phyloP scores from a whole-genome alignment of 305 asterid species.

The Fraxinus platypoda region DNA sequence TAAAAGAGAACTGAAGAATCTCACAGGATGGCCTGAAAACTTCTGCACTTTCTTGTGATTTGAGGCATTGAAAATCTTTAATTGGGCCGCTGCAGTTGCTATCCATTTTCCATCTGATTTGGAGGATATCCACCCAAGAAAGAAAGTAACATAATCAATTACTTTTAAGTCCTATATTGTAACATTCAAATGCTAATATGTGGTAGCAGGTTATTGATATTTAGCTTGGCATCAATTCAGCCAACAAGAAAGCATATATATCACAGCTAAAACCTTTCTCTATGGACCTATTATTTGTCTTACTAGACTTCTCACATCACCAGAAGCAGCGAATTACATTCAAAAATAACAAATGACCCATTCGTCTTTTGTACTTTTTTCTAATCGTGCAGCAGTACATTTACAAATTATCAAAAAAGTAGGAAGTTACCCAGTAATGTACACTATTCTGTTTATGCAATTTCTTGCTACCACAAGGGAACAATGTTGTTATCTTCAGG shows the following conservation, averaged over 20 bases:
- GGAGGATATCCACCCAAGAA: constrained; percentile 19
- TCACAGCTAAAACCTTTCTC: neutral
- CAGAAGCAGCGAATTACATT: neutral
- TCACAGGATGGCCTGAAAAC: constrained; percentile 94
- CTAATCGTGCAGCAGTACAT: neutral
- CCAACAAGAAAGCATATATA: neutral
- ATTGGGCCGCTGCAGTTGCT: constrained; percentile 75
- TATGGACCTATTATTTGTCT: neutral
- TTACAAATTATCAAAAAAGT: neutral
- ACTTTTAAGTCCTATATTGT: neutral
- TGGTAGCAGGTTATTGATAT: neutral
- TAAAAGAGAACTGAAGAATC: constrained; percentile 31
- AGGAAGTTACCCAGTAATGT: neutral
- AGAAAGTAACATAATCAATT: neutral
- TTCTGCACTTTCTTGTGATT: constrained; percentile 74
- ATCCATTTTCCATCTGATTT: constrained; percentile 68
- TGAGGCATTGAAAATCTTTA: constrained; percentile 63
- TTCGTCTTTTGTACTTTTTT: neutral
- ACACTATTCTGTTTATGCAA: neutral
- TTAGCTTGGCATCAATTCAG: neutral
- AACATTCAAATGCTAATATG: constrained; percentile 2
- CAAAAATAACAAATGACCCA: neutral
- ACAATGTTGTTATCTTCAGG: neutral
- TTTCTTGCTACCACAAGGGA: neutral
- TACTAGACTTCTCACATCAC: neutral